Conservation (phyloP, 2,329 filamentous ascomycete genomes). For the Dactylonectria macrodidyma region DNA sequence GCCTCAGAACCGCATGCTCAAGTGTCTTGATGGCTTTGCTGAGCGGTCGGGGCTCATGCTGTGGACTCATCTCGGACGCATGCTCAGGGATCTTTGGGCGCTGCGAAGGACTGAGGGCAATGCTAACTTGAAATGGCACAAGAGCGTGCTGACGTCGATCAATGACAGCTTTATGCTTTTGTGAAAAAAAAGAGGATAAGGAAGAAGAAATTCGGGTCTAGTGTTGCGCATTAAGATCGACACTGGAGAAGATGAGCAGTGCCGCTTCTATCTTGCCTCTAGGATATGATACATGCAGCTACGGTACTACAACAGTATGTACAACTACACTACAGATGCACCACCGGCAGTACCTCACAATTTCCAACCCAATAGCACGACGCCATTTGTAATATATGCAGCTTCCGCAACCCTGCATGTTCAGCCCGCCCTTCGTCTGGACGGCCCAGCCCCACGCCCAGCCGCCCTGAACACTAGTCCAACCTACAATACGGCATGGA, state of each 20-base stretch:
- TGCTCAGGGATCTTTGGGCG: slow-evolving; percentile 41
- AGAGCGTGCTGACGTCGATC: slow-evolving; percentile 37
- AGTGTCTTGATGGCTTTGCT: slow-evolving; percentile 34
- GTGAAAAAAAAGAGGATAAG: slow-evolving; percentile 6
- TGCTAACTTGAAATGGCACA: slow-evolving; percentile 41
- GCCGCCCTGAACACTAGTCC: neutral
- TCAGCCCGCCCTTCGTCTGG: slow-evolving; percentile 18
- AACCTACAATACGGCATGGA: slow-evolving; percentile 17
- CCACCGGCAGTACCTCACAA: neutral
- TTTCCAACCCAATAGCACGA: slow-evolving; percentile 21
- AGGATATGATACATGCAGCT: too few relatives aligned
- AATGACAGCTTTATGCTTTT: slow-evolving; percentile 45
- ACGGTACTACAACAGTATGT: too few relatives aligned
- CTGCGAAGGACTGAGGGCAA: slow-evolving; percentile 35
- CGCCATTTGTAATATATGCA: slow-evolving; percentile 27
- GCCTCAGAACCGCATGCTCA: slow-evolving; percentile 42
- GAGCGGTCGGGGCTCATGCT: slow-evolving; percentile 40
- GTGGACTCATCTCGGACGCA: slow-evolving; percentile 38
- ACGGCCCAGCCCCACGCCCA: slow-evolving; percentile 26
- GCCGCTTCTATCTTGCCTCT: slow-evolving; percentile 4
- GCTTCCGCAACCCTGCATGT: slow-evolving; percentile 20
- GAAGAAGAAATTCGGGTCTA: neutral
- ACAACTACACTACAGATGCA: too few relatives aligned
- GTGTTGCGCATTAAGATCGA: neutral
- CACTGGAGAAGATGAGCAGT: slow-evolving; percentile 6